These are phyloP conservation scores for Ophiostoma ulmi DNA, from an alignment of 2,329 filamentous ascomycete species.

Conservation along the genomic window DNA sequence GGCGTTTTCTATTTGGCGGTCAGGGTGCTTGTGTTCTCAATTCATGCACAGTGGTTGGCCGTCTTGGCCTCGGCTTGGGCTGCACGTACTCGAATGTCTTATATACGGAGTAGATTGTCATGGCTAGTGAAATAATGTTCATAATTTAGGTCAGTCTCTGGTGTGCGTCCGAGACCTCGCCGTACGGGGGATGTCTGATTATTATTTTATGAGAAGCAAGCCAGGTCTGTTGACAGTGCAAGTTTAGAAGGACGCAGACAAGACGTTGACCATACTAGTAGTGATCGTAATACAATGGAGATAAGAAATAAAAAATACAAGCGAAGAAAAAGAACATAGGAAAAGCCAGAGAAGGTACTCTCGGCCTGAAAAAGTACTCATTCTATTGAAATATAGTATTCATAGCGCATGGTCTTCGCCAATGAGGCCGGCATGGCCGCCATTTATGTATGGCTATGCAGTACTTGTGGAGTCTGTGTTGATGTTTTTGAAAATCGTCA, in stretches of 20 bases:
- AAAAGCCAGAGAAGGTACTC: neutral
- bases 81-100: neutral
- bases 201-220: neutral
- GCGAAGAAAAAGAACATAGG: neutral
- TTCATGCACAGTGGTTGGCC: neutral
- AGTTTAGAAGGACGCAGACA: slow-evolving; percentile 2
- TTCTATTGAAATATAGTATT: neutral
- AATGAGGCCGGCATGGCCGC: neutral
- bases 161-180: slow-evolving; percentile 4
- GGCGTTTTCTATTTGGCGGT: neutral
- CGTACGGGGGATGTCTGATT: slow-evolving; percentile 1
- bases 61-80: slow-evolving; percentile 9
- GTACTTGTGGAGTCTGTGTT: neutral
- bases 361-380: neutral
- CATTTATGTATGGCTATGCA: too few species aligned
- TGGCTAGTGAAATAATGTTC: neutral
- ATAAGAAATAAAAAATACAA: neutral
- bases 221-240: neutral
- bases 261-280: neutral
- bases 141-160: neutral
- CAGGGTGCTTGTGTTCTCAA: neutral
- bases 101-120: neutral
- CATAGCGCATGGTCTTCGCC: neutral
- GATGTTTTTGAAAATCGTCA: neutral
- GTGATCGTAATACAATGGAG: neutral